Base-by-base conservation (phyloP, 768 basidiomycete species). In the Pholiota conissans region DNA sequence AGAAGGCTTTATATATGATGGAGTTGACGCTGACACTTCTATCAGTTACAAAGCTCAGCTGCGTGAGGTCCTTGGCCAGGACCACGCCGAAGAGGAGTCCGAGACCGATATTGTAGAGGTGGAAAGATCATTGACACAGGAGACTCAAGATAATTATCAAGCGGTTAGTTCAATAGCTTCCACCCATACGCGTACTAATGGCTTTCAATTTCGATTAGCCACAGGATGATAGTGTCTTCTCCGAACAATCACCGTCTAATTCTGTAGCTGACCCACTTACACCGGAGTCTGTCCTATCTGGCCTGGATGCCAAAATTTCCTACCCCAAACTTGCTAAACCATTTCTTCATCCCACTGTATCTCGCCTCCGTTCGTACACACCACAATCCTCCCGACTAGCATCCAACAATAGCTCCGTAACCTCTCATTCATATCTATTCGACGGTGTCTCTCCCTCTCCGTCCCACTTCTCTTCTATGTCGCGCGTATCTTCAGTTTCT, bases 261-360 rank as follows among this genome's bases (percentile, higher is more conserved):
- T 73, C 77, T 30, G 74, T 77, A 28, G 47, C 67, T 46, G 70
- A 74, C 30, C 64, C 71, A 34, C 60, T 72, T 52, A 75, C 77
- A 4, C 75, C 83, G 28, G 75, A 76, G 29, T 69, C 68, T 18
- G 69, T 70, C 39, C 61, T 76, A 29, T 70, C 65, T 10, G 76
- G 78, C n/a, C 77, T 77, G 18, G 65, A 58, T 58, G 39, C 63
- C 63, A 30, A 70, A 61, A 34, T 69, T 3, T 66, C 65, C 11
- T 71, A 74, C 26, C 69, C 76, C 16, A 79, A 74, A 59, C 67
- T 79, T 9, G 73, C 81, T 3, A 79, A 81, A 35, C 81, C 85
- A 11, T 91, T 87, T 68, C 69, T 91, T 18, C 86, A 89, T 63
- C 88, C 89, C 3, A 82, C 78, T n/a, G 81, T 91, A 5, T 93